phyloP scores from a whole-genome alignment of 2,329 filamentous ascomycete genomes.

The Cladosporium sp. region DNA sequence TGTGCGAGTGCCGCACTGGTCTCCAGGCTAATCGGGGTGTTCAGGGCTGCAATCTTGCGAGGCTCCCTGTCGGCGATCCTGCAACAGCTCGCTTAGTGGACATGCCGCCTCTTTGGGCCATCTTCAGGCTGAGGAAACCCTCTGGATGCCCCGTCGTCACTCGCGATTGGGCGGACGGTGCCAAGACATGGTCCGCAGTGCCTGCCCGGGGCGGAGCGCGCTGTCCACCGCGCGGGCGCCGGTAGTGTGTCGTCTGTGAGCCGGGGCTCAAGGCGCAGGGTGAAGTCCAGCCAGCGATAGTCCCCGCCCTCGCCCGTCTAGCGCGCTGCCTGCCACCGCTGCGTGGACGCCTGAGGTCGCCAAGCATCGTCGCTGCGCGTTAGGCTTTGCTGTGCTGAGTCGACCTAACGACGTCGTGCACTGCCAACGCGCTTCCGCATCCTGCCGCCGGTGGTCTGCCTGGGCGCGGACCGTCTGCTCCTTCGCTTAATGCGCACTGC shows the following conservation, averaged over 20 bases:
- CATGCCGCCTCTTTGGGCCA: background rate
- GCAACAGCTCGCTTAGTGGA: background rate
- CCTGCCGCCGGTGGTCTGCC: too few species aligned
- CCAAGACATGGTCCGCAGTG: background rate
- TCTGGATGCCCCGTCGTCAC: background rate
- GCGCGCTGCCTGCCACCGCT: background rate
- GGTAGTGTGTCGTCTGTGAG: background rate
- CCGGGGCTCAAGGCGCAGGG: background rate
- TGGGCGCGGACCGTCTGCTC: too few species aligned
- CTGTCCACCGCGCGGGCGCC: background rate
- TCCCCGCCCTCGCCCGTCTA: background rate
- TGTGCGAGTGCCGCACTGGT: background rate
- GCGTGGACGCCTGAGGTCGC: background rate
- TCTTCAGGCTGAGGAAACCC: background rate
- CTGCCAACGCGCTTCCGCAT: background rate
- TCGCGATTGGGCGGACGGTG: background rate
- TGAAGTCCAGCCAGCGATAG: background rate
- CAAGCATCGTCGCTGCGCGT: too few species aligned
- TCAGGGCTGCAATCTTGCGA: background rate
- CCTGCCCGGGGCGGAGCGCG: background rate
- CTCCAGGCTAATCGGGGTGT: too few species aligned
- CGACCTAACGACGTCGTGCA: background rate
- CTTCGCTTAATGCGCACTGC: too few species aligned
- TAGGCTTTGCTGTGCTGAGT: background rate
- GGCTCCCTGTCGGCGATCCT: conserved; percentile 1